Evolutionary conservation across 352 stramenopile species (phyloP).

Genomic region (Phytophthora chlamydospora): DNA sequence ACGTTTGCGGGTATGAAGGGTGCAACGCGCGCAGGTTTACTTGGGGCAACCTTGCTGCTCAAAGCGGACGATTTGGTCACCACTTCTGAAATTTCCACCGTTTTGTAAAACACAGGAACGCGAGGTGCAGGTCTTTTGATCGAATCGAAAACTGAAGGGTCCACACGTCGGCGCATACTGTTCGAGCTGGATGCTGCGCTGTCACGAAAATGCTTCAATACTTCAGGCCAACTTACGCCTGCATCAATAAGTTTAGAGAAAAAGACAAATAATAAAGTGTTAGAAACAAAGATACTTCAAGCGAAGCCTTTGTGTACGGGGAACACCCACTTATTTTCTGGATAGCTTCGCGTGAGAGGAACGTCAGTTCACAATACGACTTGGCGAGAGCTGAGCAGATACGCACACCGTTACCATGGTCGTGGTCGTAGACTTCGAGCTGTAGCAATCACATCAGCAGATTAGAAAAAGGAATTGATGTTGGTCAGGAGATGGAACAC

Average conservation of each 20-base stretch:
- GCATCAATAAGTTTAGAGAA: background rate
- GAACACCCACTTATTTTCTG: constrained; percentile 67
- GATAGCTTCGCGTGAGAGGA: constrained; percentile 78
- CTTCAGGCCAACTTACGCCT: constrained; percentile 77
- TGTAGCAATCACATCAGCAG: constrained; percentile 20
- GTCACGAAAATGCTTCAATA: constrained; percentile 68
- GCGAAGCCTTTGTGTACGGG: background rate
- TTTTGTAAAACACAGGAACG: constrained; percentile 14
- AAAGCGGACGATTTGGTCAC: constrained; percentile 46
- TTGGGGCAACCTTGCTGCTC: constrained; percentile 22
- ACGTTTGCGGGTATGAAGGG: constrained; percentile 24
- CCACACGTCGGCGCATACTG: constrained; percentile 45
- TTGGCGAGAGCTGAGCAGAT: constrained; percentile 82
- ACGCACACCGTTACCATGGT: constrained; percentile 83
- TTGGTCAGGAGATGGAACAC: constrained; percentile 1
- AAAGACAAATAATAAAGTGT: constrained; percentile 1
- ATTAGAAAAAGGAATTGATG: background rate
- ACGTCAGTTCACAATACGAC: constrained; percentile 81
- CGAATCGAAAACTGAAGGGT: constrained; percentile 22
- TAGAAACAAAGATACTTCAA: background rate
- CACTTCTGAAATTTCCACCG: constrained; percentile 27
- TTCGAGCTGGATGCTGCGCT: constrained; percentile 51
- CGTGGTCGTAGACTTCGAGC: constrained; percentile 83
- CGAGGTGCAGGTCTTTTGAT: constrained; percentile 4
- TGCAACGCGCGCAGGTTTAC: constrained; percentile 18